Evolutionary conservation across 441 rosid species (phyloP).

Genomic region (Capsella rubella): DNA sequence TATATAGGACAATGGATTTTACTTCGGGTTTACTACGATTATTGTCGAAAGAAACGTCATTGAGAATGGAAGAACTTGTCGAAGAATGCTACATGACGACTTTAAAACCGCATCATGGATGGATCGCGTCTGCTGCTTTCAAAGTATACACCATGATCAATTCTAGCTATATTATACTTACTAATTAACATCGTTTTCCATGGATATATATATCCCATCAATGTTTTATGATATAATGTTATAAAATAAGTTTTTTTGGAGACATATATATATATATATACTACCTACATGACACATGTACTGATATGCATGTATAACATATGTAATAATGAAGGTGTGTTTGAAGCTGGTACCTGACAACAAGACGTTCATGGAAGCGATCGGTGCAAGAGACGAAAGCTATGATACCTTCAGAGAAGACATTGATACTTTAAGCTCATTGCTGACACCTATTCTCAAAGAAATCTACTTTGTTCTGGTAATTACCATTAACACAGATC

Average conservation of each 20-base stretch:
- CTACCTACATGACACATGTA: neutral
- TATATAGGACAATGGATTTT: conserved; percentile 65
- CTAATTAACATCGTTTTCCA: neutral
- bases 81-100: conserved; percentile 75
- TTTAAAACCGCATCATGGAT: conserved; percentile 89
- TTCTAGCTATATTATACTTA: conserved; percentile 17
- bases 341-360: conserved; percentile 76
- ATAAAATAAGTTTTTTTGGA: neutral
- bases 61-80: conserved; percentile 77
- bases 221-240: neutral
- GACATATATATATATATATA: no score
- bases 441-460: conserved; percentile 65
- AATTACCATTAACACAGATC: neutral
- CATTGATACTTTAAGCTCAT: conserved; percentile 58
- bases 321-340: conserved; percentile 61
- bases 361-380: conserved; percentile 62
- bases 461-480: conserved; percentile 75
- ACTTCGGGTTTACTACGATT: conserved; percentile 59
- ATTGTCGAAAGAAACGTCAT: conserved; percentile 56
- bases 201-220: neutral
- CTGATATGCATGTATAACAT: conserved; percentile 2
- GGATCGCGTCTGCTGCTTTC: conserved; percentile 95
- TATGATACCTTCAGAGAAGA: conserved; percentile 62
- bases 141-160: conserved; percentile 52
- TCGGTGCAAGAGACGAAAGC: conserved; percentile 61